Percentiles rank a stretch among this genome's conserved stretches.
Evolutionary conservation across 192 early-diverging fungal species (phyloP).

Genomic region (Podila epigama): DNA sequence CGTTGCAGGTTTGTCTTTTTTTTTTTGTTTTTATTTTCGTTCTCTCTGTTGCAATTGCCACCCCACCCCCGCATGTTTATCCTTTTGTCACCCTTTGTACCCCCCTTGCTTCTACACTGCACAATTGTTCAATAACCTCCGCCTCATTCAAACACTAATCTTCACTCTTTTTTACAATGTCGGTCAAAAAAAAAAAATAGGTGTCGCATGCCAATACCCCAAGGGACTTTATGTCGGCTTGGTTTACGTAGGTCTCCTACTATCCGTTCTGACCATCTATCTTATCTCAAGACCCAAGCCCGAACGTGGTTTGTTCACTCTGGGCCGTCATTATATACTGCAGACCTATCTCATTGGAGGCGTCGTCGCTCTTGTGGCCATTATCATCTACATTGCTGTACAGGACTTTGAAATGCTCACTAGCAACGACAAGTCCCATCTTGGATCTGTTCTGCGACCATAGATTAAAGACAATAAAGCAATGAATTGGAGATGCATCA

Average conservation of each 20-base stretch:
- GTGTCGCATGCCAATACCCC: conserved; percentile 44
- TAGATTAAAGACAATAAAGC: not conserved
- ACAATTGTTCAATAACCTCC: too few species aligned
- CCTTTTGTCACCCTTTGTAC: too few species aligned
- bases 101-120: too few species aligned
- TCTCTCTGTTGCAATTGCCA: too few species aligned
- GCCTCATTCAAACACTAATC: too few species aligned
- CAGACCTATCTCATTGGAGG: conserved; percentile 39
- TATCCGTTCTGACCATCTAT: conserved; percentile 4
- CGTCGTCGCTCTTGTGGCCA: conserved; percentile 16
- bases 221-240: conserved; percentile 37
- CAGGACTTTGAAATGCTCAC: conserved; percentile 36
- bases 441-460: conserved; percentile 26
- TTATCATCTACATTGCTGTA: conserved; percentile 22
- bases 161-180: too few species aligned
- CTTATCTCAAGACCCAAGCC: not conserved
- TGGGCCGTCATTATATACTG: conserved; percentile 36
- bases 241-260: conserved; percentile 7
- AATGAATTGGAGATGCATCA: not conserved
- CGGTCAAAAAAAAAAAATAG: conserved; percentile 1
- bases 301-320: conserved; percentile 8
- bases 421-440: conserved; percentile 39
- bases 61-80: too few species aligned
- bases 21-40: not conserved
- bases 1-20: too few species aligned